Evolutionary conservation across 1,139 yeast genomes (phyloP).

Genomic region (Candida tetrigidarum): DNA sequence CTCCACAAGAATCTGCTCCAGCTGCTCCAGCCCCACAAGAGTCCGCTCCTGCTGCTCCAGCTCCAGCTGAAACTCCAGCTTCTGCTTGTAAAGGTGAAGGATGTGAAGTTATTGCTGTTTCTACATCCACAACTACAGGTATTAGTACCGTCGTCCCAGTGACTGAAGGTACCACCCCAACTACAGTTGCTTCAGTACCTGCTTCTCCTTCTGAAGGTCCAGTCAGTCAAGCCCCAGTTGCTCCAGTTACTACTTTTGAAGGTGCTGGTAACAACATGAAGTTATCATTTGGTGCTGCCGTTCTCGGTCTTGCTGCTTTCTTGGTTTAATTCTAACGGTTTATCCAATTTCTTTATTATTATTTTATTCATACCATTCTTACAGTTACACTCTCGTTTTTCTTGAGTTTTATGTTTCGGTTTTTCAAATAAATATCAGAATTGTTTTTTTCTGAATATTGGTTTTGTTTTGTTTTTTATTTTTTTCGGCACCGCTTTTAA

Average conservation of each 20-base stretch:
- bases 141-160: conserved; percentile 5
- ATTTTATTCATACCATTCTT: not conserved
- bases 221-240: conserved; percentile 1
- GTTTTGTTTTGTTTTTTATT: not conserved
- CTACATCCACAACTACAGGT: conserved; percentile 6
- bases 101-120: conserved; percentile 4
- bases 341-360: not conserved
- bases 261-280: conserved; percentile 12
- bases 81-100: conserved; percentile 5
- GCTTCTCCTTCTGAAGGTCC: conserved; percentile 2
- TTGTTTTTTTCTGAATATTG: not conserved
- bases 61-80: conserved; percentile 2
- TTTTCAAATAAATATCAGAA: too few relatives aligned
- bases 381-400: not conserved
- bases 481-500: conserved; percentile 1
- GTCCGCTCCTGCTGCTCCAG: conserved; percentile 1
- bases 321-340: conserved; percentile 8
- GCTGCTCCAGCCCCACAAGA: not conserved
- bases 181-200: conserved; percentile 5
- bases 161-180: conserved; percentile 7
- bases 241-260: conserved; percentile 8
- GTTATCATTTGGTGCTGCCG: conserved; percentile 13
- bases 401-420: conserved; percentile 3
- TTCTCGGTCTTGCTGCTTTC: conserved; percentile 14
- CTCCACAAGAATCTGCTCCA: conserved; percentile 1